phyloP scores from a whole-genome alignment of 768 basidiomycete species.

The Tulasnella sp. region DNA sequence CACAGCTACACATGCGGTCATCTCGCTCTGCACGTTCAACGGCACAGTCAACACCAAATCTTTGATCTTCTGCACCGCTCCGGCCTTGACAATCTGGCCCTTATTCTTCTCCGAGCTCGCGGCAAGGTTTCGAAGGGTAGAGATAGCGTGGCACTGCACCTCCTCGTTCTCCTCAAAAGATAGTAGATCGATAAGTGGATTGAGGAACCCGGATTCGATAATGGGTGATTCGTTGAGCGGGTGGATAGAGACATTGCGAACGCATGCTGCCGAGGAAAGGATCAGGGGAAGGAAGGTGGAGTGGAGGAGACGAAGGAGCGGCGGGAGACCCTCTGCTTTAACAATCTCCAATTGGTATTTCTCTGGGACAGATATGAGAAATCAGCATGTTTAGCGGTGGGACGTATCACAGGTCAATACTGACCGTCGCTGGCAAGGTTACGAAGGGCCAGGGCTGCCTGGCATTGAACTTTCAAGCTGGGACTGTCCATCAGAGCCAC shows the following conservation, averaged over 20 bases:
- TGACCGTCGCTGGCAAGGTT: constrained; percentile 95
- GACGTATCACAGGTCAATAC: constrained; percentile 19
- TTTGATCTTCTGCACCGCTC: constrained; percentile 93
- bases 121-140: constrained; percentile 89
- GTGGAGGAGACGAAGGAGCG: constrained; percentile 86
- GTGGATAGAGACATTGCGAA: constrained; percentile 98
- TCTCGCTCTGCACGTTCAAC: constrained; percentile 95
- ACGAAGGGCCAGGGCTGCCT: constrained; percentile 88
- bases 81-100: constrained; percentile 93
- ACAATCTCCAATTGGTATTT: constrained; percentile 99
- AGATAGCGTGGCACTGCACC: constrained; percentile 98
- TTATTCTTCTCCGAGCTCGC: constrained; percentile 98
- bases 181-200: constrained; percentile 88
- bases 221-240: constrained; percentile 98
- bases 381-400: background rate
- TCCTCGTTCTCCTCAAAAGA: constrained; percentile 99
- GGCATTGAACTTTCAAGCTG: constrained; percentile 97
- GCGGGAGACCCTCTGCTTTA: constrained; percentile 82
- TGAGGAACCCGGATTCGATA: constrained; percentile 95
- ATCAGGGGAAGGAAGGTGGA: constrained; percentile 97
- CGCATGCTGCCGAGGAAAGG: constrained; percentile 94
- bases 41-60: constrained; percentile 92
- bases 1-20: constrained; percentile 98
- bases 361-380: constrained; percentile 38
- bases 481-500: constrained; percentile 95